Evolutionary conservation across 1,284 basidiomycete genomes (phyloP).

Genomic region (Phenoliferia sp.): DNA sequence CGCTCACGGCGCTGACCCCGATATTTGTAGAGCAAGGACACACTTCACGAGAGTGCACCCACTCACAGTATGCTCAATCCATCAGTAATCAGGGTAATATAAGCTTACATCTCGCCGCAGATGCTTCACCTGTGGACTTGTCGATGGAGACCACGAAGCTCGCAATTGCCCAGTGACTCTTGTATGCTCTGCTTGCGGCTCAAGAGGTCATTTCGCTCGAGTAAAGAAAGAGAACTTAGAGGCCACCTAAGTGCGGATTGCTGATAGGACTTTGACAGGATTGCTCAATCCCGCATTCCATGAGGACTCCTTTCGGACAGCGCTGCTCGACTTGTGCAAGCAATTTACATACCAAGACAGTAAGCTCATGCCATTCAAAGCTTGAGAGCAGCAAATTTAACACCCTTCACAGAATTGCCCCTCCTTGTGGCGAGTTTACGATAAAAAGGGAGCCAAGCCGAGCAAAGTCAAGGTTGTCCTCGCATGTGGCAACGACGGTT

Average conservation of each 20-base stretch:
- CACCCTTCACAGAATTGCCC: constrained; percentile 22
- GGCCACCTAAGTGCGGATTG: not conserved
- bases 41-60: constrained; percentile 29
- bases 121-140: constrained; percentile 30
- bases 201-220: constrained; percentile 27
- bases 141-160: constrained; percentile 31
- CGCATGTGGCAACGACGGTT: constrained; percentile 30
- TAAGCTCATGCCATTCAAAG: not conserved
- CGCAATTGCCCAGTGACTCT: constrained; percentile 30
- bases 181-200: constrained; percentile 27
- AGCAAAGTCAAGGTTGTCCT: constrained; percentile 22
- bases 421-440: constrained; percentile 27
- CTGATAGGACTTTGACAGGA: constrained; percentile 1
- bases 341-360: constrained; percentile 15
- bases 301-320: constrained; percentile 5
- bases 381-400: too few species aligned
- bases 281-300: constrained; percentile 8
- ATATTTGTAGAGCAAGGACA: constrained; percentile 24
- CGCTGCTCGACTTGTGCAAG: constrained; percentile 21
- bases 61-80: constrained; percentile 13
- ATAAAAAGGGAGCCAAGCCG: constrained; percentile 24
- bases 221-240: not conserved
- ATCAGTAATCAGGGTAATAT: not conserved
- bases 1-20: not conserved
- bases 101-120: not conserved